Evolutionary conservation across 345 rosid species (phyloP), one percentile per base, ranked within the genome.

Genomic region (Citrus inodora): DNA sequence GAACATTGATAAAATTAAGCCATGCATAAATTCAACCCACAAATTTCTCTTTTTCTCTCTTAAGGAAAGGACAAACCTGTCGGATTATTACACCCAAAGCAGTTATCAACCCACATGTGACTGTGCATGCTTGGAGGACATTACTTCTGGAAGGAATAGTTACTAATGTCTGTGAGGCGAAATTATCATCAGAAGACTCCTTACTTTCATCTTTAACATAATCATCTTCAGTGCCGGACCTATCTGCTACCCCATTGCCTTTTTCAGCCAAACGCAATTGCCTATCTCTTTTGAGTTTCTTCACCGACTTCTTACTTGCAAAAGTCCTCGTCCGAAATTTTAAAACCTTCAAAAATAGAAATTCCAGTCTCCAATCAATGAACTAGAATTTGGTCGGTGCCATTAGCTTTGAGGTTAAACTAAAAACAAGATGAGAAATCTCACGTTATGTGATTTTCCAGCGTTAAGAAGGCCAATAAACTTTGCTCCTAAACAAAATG

Each of bases 81-180:
- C 99, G 86, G 83, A 92, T 83, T 71, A 89, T 76, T 32, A 88
- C 28, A 73, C 93, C 97, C 61, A 91, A 75, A 78, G 90, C 93
- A 82, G 94, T 86, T 71, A 96, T 83, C 22, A 86, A 80, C 48
- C 95, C 97, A 25, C 97, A 94, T 68, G 98, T 92, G 78, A 89
- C 70, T 10, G 80, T 76, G 67, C 99, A 96, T 0, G 98, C 92
- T 80, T 85, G 90, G 85, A 96, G 95, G 77, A 94, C 98, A 80
- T 84, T 85, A 70, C 87, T 83, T 79, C 97, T 88, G 6, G 94
- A 84, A 83, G 95, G 87, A 21, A 80, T 58, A 27, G 70, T 76
- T 65, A 63, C 48, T 3, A 85, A 79, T 67, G 62, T 76, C 65
- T 67, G 77, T 46, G 78, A 33, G 68, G 61, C 55, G 7, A 80